Evolutionary conservation across 108 stramenopile species (phyloP).

Genomic region (Aurantiochytrium sp.): DNA sequence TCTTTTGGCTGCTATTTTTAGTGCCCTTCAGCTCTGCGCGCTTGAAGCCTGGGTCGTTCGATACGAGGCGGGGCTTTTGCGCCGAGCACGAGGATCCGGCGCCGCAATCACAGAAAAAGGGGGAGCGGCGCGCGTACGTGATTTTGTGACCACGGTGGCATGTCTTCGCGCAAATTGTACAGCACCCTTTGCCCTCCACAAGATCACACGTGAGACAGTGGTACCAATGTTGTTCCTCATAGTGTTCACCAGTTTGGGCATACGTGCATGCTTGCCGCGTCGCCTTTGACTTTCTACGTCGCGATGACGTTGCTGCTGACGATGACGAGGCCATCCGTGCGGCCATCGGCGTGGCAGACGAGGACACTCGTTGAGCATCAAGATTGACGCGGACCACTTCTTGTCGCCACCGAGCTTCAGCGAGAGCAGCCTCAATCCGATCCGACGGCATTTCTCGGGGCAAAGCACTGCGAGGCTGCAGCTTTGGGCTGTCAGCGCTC

Average conservation of each 20-base stretch:
- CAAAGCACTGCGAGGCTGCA: neutral
- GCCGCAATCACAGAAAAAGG: constrained; percentile 40
- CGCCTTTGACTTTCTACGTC: neutral
- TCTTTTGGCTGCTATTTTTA: too few species aligned
- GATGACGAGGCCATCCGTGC: too few species aligned
- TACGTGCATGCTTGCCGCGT: constrained; percentile 27
- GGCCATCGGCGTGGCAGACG: too few species aligned
- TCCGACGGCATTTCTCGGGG: neutral
- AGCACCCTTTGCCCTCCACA: constrained; percentile 34
- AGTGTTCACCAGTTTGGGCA: constrained; percentile 18
- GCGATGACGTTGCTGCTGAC: neutral
- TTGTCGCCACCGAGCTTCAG: neutral
- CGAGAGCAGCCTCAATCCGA: neutral
- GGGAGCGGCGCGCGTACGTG: constrained; percentile 31
- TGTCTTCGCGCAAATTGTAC: constrained; percentile 27
- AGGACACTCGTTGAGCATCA: neutral
- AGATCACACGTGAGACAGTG: constrained; percentile 36
- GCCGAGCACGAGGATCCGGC: neutral
- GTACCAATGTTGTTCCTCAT: constrained; percentile 41
- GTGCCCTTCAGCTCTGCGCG: neutral
- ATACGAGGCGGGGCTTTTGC: neutral
- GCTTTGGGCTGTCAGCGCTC: too few species aligned
- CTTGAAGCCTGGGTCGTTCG: neutral
- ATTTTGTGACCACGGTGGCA: constrained; percentile 36
- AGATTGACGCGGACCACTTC: neutral